These are phyloP conservation scores for Candida nitratophila DNA, from an alignment of 805 yeast species.

Conservation along the genomic window DNA sequence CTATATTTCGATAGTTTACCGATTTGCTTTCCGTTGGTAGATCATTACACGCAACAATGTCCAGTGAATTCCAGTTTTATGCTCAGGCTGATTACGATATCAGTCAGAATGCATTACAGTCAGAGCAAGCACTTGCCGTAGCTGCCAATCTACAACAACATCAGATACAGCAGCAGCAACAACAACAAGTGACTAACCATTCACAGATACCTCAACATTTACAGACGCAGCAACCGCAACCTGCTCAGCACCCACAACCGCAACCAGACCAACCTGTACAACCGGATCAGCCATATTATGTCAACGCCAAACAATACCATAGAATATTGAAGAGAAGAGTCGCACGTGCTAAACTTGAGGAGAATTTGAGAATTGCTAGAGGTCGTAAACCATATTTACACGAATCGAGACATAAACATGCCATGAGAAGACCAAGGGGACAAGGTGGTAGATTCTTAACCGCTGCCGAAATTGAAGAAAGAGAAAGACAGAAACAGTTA, in stretches of 20 bases:
- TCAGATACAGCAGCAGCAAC: neutral
- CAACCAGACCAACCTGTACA: constrained; percentile 10
- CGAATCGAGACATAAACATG: constrained; percentile 96
- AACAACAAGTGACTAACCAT: no score
- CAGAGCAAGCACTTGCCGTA: neutral
- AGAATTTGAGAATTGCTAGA: constrained; percentile 75
- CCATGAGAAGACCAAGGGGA: constrained; percentile 98
- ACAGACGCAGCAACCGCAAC: neutral
- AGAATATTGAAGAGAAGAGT: constrained; percentile 87
- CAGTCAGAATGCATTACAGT: neutral
- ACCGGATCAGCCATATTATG: constrained; percentile 88
- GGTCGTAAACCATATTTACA: constrained; percentile 92
- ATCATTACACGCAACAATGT: constrained; percentile 1
- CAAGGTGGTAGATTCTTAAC: constrained; percentile 97
- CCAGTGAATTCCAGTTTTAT: neutral
- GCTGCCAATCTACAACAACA: constrained; percentile 1
- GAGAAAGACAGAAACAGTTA: constrained; percentile 34
- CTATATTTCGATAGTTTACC: no score
- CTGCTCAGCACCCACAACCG: constrained; percentile 10
- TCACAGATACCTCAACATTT: no score
- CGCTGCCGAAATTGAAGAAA: constrained; percentile 82
- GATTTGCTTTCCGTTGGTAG: no score
- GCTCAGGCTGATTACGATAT: neutral
- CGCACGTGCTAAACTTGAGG: constrained; percentile 91
- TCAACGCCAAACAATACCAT: constrained; percentile 96